phyloP scores from a whole-genome alignment of 1,284 basidiomycete genomes.

The Leccinum variabile region DNA sequence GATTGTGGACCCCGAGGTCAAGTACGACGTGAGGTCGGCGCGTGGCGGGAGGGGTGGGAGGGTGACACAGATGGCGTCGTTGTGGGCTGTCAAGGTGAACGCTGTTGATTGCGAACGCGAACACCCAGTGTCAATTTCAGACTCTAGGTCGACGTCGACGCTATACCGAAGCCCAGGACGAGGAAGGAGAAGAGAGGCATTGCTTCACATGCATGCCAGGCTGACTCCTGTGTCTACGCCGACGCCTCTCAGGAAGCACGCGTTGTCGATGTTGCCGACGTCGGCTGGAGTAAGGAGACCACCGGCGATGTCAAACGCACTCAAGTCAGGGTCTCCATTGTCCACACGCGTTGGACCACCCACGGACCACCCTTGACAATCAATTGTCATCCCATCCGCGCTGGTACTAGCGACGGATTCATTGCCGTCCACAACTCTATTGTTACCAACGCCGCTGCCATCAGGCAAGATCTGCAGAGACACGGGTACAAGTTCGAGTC shows the following conservation, averaged over 20 bases:
- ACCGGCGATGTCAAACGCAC: not conserved
- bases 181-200: constrained; percentile 4
- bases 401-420: too few species aligned
- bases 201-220: not conserved
- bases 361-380: constrained; percentile 86
- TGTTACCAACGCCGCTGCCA: too few species aligned
- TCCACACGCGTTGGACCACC: too few species aligned
- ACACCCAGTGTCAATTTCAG: not conserved
- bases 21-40: constrained; percentile 74
- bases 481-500: too few species aligned
- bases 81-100: constrained; percentile 43
- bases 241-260: constrained; percentile 14
- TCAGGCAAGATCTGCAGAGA: too few species aligned
- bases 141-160: not conserved
- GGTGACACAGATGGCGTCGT: constrained; percentile 26
- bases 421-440: too few species aligned
- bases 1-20: constrained; percentile 48
- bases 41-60: constrained; percentile 75
- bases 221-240: not conserved
- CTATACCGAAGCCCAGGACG: not conserved
- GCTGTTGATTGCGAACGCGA: not conserved
- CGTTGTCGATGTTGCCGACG: constrained; percentile 5
- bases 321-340: not conserved
- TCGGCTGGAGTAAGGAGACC: not conserved
- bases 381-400: constrained; percentile 89